phyloP scores from a whole-genome alignment of 1,139 yeast species.

The Magnusiomyces sp. region DNA sequence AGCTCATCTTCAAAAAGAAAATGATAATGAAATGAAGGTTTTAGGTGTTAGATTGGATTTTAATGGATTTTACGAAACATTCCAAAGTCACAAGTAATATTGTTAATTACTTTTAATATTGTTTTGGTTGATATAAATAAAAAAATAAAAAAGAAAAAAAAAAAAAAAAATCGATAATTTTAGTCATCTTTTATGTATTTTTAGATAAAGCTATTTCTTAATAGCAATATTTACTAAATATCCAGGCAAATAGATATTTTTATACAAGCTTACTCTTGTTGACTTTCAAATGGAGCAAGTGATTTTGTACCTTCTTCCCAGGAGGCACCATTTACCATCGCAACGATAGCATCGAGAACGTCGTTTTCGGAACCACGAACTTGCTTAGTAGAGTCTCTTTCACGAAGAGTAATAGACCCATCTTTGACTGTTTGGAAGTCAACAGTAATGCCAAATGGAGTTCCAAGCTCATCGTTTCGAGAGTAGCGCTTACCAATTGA shows the following conservation, averaged over 20 bases:
- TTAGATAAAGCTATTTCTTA: too few relatives aligned
- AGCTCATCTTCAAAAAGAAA: slow-evolving; percentile 25
- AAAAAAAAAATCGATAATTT: not conserved
- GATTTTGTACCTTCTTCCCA: slow-evolving; percentile 82
- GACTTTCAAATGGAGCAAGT: slow-evolving; percentile 35
- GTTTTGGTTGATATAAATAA: too few relatives aligned
- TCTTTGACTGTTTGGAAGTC: slow-evolving; percentile 93
- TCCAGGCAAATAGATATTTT: too few relatives aligned
- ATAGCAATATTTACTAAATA: too few relatives aligned
- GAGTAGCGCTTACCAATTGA: slow-evolving; percentile 98
- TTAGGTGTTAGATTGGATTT: slow-evolving; percentile 33
- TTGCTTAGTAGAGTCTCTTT: slow-evolving; percentile 94
- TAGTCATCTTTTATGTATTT: not conserved
- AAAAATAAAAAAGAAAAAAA: not conserved
- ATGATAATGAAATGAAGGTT: slow-evolving; percentile 32
- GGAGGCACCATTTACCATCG: slow-evolving; percentile 58
- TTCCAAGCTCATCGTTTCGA: slow-evolving; percentile 98
- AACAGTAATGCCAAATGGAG: slow-evolving; percentile 97
- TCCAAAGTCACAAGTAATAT: not conserved
- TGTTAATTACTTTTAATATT: too few relatives aligned
- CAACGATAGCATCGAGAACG: slow-evolving; percentile 69
- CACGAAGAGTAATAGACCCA: slow-evolving; percentile 88
- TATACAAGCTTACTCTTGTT: slow-evolving; percentile 27
- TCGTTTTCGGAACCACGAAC: slow-evolving; percentile 86
- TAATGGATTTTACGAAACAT: slow-evolving; percentile 27